phyloP scores from a whole-genome alignment of 176 grass and related monocot species.

The Guadua angustifolia region DNA sequence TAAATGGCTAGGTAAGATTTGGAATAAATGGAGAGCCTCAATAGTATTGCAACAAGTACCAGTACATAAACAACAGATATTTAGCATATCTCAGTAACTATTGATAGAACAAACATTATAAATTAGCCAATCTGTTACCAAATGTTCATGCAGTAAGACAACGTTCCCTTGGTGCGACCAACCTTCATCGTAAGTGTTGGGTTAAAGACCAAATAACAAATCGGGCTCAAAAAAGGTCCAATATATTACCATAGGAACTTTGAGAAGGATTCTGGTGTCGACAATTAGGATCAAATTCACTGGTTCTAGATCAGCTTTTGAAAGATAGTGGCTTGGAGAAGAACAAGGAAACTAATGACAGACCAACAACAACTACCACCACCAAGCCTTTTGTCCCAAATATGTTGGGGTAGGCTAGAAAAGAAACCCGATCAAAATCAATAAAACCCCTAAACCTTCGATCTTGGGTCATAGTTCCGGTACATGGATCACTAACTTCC shows the following conservation, averaged over 20 bases:
- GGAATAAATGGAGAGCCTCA: slow-evolving; percentile 10
- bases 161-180: neutral
- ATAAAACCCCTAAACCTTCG: too few species aligned
- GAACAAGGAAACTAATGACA: neutral
- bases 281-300: slow-evolving; percentile 7
- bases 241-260: neutral
- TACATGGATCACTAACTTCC: too few species aligned
- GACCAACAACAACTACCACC: too few species aligned
- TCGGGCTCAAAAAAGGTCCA: too few species aligned
- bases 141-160: slow-evolving; percentile 11
- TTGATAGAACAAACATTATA: neutral
- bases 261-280: neutral
- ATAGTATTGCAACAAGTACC: neutral
- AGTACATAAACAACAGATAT: slow-evolving; percentile 25
- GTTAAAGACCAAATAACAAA: too few species aligned
- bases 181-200: neutral
- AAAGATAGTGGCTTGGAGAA: neutral
- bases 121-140: neutral
- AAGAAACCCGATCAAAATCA: too few species aligned
- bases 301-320: neutral
- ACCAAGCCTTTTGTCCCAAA: too few species aligned
- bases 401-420: too few species aligned
- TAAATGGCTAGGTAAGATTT: neutral
- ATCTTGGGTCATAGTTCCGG: too few species aligned
- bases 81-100: slow-evolving; percentile 28